A percentile compares a stretch with the other conserved stretches of the same genome.
These are phyloP conservation scores for Alternaria angustiovoidea DNA, from an alignment of 2,329 filamentous ascomycete species.

Conservation along the genomic window DNA sequence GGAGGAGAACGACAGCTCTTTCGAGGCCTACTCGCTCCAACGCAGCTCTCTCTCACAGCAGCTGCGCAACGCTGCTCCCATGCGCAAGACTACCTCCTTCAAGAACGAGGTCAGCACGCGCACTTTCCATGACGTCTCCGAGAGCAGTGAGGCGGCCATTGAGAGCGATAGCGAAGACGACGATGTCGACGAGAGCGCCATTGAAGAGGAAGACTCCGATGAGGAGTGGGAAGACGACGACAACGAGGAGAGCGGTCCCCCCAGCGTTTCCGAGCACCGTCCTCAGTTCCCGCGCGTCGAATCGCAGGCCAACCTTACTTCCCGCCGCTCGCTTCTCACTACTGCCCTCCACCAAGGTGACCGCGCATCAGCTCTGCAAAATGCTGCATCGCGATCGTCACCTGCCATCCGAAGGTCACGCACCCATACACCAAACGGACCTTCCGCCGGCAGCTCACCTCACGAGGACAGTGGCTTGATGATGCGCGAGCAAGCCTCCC, in stretches of 20 bases:
- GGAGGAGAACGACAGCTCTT: constrained; percentile 82
- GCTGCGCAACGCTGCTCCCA: constrained; percentile 54
- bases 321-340: constrained; percentile 86
- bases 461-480: constrained; percentile 64
- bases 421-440: constrained; percentile 74
- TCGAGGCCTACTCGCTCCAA: constrained; percentile 63
- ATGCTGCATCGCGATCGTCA: constrained; percentile 67
- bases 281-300: constrained; percentile 89
- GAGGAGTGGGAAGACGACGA: constrained; percentile 68
- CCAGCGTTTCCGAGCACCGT: constrained; percentile 77
- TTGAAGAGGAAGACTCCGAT: constrained; percentile 68
- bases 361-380: constrained; percentile 73
- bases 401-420: constrained; percentile 65
- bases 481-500: constrained; percentile 65
- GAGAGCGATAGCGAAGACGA: constrained; percentile 68
- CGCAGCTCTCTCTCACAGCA: constrained; percentile 65
- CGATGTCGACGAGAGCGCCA: constrained; percentile 65
- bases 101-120: constrained; percentile 76
- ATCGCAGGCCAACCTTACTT: constrained; percentile 83
- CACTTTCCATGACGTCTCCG: constrained; percentile 66
- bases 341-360: constrained; percentile 85
- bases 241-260: constrained; percentile 79
- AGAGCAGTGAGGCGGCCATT: constrained; percentile 67
- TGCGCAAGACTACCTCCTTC: constrained; percentile 83
- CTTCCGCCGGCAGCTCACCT: constrained; percentile 67